These are phyloP conservation scores for Peterozyma xylosa DNA, from an alignment of 805 yeast genomes.

Conservation along the genomic window DNA sequence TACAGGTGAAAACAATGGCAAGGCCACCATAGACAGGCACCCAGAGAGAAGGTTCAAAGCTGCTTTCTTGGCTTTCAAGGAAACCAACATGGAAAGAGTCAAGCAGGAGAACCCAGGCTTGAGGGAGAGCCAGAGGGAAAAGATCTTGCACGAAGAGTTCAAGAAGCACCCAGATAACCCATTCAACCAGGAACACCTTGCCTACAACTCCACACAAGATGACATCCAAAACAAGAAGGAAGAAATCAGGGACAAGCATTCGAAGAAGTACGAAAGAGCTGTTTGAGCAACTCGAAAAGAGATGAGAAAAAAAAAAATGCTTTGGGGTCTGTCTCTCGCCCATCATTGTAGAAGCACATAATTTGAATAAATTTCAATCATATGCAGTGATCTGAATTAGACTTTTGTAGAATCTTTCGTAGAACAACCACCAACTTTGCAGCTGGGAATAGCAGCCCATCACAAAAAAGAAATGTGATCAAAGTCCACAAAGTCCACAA, in stretches of 20 bases:
- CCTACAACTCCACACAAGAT: slow-evolving; percentile 51
- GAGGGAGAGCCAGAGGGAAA: slow-evolving; percentile 71
- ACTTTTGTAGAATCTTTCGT: too few species aligned
- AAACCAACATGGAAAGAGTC: slow-evolving; percentile 60
- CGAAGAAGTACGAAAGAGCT: slow-evolving; percentile 6
- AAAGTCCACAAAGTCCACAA: too few species aligned
- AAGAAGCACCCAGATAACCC: slow-evolving; percentile 78
- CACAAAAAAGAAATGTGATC: too few species aligned
- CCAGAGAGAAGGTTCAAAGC: slow-evolving; percentile 88
- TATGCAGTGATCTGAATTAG: too few species aligned
- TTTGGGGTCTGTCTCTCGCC: too few species aligned
- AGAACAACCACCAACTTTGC: too few species aligned
- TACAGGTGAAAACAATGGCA: slow-evolving; percentile 45
- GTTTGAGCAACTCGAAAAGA: too few species aligned
- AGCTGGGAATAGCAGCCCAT: too few species aligned
- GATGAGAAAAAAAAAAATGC: too few species aligned
- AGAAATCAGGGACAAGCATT: slow-evolving; percentile 30
- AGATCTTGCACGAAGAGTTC: slow-evolving; percentile 70
- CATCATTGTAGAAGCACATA: too few species aligned
- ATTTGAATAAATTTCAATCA: too few species aligned
- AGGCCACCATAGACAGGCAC: slow-evolving; percentile 65
- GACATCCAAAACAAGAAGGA: slow-evolving; percentile 41
- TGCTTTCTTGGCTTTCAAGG: slow-evolving; percentile 67
- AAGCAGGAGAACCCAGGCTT: slow-evolving; percentile 76
- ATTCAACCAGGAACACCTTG: slow-evolving; percentile 66